A percentile compares a stretch with the other conserved stretches of the same genome.
Evolutionary conservation across 1,139 yeast species (phyloP).

Genomic region (Schwanniomyces etchellsii): DNA sequence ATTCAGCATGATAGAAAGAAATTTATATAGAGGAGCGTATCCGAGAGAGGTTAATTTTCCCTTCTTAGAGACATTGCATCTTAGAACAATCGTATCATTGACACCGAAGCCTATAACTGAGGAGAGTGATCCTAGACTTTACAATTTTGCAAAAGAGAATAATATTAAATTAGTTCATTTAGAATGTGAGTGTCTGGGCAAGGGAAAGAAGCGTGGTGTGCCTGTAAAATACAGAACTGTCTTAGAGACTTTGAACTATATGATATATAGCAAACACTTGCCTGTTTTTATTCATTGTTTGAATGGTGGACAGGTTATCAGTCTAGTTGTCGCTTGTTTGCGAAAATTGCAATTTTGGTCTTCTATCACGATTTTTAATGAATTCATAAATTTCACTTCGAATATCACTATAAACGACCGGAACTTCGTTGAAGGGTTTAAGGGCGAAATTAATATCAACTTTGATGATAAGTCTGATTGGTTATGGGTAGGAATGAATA

Average conservation of each 20-base stretch:
- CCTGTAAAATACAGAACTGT: conserved; percentile 69
- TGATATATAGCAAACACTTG: conserved; percentile 53
- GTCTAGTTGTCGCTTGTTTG: conserved; percentile 78
- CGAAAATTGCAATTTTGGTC: conserved; percentile 87
- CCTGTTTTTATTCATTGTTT: conserved; percentile 84
- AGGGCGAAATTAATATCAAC: conserved; percentile 53
- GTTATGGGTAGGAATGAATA: conserved; percentile 71
- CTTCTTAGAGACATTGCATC: conserved; percentile 61
- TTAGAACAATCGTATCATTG: conserved; percentile 71
- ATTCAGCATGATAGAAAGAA: conserved; percentile 66
- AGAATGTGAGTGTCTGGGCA: conserved; percentile 60
- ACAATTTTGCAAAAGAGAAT: conserved; percentile 43
- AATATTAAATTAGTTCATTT: conserved; percentile 56
- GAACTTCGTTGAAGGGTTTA: conserved; percentile 73
- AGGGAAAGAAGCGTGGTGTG: conserved; percentile 73
- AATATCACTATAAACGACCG: conserved; percentile 80
- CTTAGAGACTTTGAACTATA: conserved; percentile 50
- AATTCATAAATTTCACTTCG: conserved; percentile 74
- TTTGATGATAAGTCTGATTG: conserved; percentile 54
- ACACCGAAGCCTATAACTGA: conserved; percentile 69
- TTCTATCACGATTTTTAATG: conserved; percentile 79
- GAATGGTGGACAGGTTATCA: conserved; percentile 85
- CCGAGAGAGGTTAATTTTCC: conserved; percentile 72
- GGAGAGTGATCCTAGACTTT: conserved; percentile 46
- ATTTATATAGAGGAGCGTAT: conserved; percentile 77